Percentiles rank a stretch among this genome's conserved stretches.
Evolutionary conservation across 345 rosid species (phyloP).

Genomic region (Boechera retrofracta): DNA sequence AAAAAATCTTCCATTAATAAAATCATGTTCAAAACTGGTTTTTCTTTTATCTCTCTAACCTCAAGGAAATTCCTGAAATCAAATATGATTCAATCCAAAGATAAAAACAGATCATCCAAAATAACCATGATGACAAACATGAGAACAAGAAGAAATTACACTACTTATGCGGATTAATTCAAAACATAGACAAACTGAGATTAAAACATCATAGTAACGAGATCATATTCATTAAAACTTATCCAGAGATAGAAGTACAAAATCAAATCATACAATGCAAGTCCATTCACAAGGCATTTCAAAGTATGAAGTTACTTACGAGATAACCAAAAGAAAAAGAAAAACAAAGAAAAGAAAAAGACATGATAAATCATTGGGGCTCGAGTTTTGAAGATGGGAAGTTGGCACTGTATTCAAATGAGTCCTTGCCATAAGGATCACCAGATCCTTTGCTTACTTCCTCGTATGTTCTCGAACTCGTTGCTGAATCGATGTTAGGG

Average conservation of each 20-base stretch:
- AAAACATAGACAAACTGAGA: no score
- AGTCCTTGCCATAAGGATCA: neutral
- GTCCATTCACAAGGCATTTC: constrained; percentile 15
- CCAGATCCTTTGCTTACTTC: constrained; percentile 1
- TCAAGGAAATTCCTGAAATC: no score
- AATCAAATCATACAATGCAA: neutral
- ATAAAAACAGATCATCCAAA: no score
- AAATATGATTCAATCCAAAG: no score
- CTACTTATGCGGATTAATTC: no score
- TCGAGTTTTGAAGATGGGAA: neutral
- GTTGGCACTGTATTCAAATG: neutral
- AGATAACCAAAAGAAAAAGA: neutral
- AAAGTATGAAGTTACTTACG: neutral
- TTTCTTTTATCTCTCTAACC: no score
- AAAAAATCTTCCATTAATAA: no score
- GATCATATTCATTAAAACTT: no score
- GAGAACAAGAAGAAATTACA: no score
- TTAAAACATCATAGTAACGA: no score
- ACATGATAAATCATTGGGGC: neutral
- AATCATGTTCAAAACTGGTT: no score
- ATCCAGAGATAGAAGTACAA: neutral
- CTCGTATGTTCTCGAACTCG: neutral
- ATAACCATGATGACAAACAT: no score
- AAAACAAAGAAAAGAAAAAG: neutral
- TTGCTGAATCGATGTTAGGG: neutral